These are phyloP conservation scores for Botrytis cinerea DNA, from an alignment of 2,329 filamentous ascomycete species.

Conservation along the genomic window DNA sequence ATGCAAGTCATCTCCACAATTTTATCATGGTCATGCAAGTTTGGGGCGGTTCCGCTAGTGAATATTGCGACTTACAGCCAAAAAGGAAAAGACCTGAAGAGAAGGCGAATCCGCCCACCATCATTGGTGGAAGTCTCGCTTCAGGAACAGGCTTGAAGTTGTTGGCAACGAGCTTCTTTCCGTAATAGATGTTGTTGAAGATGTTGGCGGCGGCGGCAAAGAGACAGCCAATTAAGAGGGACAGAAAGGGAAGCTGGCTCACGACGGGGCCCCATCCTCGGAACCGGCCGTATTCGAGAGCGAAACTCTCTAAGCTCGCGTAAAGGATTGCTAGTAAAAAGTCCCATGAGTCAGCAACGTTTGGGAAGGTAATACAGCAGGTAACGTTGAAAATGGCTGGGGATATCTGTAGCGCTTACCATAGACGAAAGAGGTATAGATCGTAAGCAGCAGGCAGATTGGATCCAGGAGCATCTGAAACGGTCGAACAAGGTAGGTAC, in stretches of 20 bases:
- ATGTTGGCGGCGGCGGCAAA: slow-evolving; percentile 71
- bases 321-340: slow-evolving; percentile 31
- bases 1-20: slow-evolving; percentile 9
- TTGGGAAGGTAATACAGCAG: slow-evolving; percentile 8
- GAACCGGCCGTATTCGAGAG: slow-evolving; percentile 63
- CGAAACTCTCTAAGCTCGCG: slow-evolving; percentile 51
- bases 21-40: slow-evolving; percentile 11
- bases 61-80: slow-evolving; percentile 43
- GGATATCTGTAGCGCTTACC: slow-evolving; percentile 47
- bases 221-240: slow-evolving; percentile 75
- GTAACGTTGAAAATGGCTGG: neutral
- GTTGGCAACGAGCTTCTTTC: slow-evolving; percentile 58
- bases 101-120: slow-evolving; percentile 72
- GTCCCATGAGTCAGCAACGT: slow-evolving; percentile 6
- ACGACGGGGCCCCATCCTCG: slow-evolving; percentile 62
- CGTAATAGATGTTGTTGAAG: slow-evolving; percentile 77
- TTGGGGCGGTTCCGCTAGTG: slow-evolving; percentile 36
- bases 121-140: slow-evolving; percentile 76
- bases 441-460: slow-evolving; percentile 77
- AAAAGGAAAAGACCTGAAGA: slow-evolving; percentile 60
- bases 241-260: slow-evolving; percentile 18
- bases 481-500: slow-evolving; percentile 74
- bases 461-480: slow-evolving; percentile 82
- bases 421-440: slow-evolving; percentile 83
- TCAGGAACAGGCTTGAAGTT: slow-evolving; percentile 75